Conservation (phyloP, 2,329 filamentous ascomycete genomes). For the Aureobasidium sp. region DNA sequence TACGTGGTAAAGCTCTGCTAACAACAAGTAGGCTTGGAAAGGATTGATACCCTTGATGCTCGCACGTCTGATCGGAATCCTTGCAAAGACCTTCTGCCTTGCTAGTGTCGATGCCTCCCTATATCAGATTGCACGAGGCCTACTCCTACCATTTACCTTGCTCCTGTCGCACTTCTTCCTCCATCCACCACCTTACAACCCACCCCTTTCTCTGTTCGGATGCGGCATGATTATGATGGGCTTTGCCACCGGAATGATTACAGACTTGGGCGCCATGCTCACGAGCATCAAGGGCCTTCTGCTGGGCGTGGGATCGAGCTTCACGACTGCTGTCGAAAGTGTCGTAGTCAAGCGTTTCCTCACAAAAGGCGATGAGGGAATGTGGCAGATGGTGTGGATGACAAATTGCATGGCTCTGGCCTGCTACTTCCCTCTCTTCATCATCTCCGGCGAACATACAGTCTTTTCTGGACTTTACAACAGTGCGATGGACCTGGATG, state of each 20-base stretch:
- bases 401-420: constrained; percentile 7
- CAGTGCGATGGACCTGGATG: background rate
- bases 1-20: background rate
- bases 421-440: constrained; percentile 11
- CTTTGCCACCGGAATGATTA: constrained; percentile 11
- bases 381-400: constrained; percentile 16
- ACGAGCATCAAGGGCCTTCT: constrained; percentile 13
- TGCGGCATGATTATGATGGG: constrained; percentile 10
- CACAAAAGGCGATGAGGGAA: constrained; percentile 11
- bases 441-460: constrained; percentile 9
- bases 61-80: constrained; percentile 6
- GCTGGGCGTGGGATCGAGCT: constrained; percentile 12
- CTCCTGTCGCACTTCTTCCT: constrained; percentile 9
- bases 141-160: constrained; percentile 9
- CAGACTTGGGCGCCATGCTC: constrained; percentile 9
- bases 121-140: constrained; percentile 11
- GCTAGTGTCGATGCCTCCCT: constrained; percentile 10
- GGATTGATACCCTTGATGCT: constrained; percentile 4
- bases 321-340: constrained; percentile 13
- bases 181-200: constrained; percentile 7
- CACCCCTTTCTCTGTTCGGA: constrained; percentile 11
- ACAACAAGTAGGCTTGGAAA: constrained; percentile 2
- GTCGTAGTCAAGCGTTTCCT: constrained; percentile 13
- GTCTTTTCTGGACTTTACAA: background rate
- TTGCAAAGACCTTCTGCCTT: constrained; percentile 12